Conservation (phyloP, 148 eudicot genomes). For the Diospyros lotus region DNA sequence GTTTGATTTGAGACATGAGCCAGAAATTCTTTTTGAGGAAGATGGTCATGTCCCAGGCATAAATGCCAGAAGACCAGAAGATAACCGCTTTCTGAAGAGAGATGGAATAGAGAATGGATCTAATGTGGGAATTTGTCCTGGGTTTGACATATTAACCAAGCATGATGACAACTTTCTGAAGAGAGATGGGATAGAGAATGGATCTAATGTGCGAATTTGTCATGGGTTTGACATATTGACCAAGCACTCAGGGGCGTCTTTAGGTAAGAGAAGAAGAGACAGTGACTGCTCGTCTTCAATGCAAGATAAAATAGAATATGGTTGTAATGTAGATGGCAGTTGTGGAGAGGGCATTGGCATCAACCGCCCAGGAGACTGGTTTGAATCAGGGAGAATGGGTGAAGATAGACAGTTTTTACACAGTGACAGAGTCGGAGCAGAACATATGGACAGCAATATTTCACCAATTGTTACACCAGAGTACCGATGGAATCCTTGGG, state of each 20-base stretch:
- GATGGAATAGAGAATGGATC: background rate
- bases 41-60: too few species aligned
- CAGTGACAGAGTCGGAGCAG: background rate
- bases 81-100: background rate
- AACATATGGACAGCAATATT: background rate
- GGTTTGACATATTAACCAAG: slow-evolving; percentile 2
- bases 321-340: background rate
- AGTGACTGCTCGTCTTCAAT: too few species aligned
- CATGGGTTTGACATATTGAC: too few species aligned
- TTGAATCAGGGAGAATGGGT: background rate
- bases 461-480: background rate
- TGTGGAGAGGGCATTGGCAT: background rate
- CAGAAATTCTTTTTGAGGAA: too few species aligned
- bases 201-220: background rate
- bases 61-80: too few species aligned
- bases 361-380: slow-evolving; percentile 3
- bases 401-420: slow-evolving; percentile 2
- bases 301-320: background rate
- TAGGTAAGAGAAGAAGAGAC: too few species aligned
- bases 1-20: background rate
- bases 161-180: slow-evolving; percentile 6
- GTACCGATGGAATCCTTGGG: slow-evolving; percentile 9
- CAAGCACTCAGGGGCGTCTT: too few species aligned
- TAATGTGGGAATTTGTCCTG: background rate
- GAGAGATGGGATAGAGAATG: slow-evolving; percentile 1